Evolutionary conservation across 192 early-diverging fungal species (phyloP).

Genomic region (Coemansia sp.): DNA sequence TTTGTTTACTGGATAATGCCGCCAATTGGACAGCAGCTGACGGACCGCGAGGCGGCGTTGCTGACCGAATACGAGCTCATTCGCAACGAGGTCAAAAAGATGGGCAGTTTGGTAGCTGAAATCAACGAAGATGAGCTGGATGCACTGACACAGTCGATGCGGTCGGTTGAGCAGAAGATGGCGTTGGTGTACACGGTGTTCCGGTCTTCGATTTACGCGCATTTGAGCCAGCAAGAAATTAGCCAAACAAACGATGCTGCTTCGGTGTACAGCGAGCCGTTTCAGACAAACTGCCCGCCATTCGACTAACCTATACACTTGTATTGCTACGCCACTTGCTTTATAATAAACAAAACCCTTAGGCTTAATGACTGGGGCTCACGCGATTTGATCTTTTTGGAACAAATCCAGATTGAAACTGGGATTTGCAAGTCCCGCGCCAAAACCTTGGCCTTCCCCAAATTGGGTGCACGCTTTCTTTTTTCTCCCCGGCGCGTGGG

Average conservation of each 20-base stretch:
- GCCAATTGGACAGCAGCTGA: constrained; percentile 41
- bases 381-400: neutral
- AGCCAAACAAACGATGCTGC: constrained; percentile 20
- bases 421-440: neutral
- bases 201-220: constrained; percentile 51
- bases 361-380: neutral
- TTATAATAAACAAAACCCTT: neutral
- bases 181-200: constrained; percentile 54
- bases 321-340: neutral
- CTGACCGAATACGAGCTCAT: constrained; percentile 54
- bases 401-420: neutral
- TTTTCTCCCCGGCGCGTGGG: neutral
- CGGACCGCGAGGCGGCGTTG: constrained; percentile 45
- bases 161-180: constrained; percentile 51
- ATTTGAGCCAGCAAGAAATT: constrained; percentile 45
- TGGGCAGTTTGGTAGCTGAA: constrained; percentile 46
- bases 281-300: constrained; percentile 54
- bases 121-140: constrained; percentile 53
- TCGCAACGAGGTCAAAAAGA: constrained; percentile 51
- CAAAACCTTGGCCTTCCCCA: neutral
- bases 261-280: constrained; percentile 39
- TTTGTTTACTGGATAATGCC: constrained; percentile 11
- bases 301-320: constrained; percentile 30
- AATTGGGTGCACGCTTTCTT: neutral
- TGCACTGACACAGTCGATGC: constrained; percentile 51